Evolutionary conservation across 2,329 filamentous ascomycete species (phyloP), one percentile per base, ranked within the genome.

Genomic region (Aureobasidium sp.): DNA sequence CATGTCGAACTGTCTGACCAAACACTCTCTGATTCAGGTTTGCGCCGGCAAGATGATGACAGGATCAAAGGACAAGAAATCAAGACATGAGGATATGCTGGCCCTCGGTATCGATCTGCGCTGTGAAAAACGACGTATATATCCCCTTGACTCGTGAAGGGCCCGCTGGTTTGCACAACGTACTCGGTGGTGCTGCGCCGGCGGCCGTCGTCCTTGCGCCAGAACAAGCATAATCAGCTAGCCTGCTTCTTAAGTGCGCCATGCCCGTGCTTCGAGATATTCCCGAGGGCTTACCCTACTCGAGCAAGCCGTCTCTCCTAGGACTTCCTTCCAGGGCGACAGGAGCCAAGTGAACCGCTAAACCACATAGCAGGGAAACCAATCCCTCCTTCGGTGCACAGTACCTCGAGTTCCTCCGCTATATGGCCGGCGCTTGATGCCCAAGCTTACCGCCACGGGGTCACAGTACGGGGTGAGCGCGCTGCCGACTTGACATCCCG

Each of bases 181-280:
- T 20, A 47, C 37, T 47, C 42, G 29, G 55, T 29, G 29, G 42
- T 47, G 41, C 42, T 34, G 55, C 55, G 55, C 55, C 55, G 55
- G 31, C 55, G 55, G 55, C 55, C 55, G n/a, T 47, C 42, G 42
- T 47, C 55, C 41, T 49, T 60, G 57, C 57, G 45, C 57, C 45
- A 60, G 57, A 60, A 60, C 57, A 60, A 60, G 57, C 57, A 60
- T 60, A 60, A 60, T 29, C 17, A 49, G 34, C 27, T 60, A 60
- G 57, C 36, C 31, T 22, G 57, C 57, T 60, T 51, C 57, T 60
- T 51, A 51, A 51, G 57, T 49, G 9, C 57, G 57, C 57, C 45
- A 51, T 51, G 17, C 41, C 55, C 55, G 55, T 58, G 41, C n/a
- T 15, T 39, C 31, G 31, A 37, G 55, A 48, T 58, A 58, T 58